These are phyloP conservation scores for Mesembryanthemum crystallinum DNA, from an alignment of 148 eudicot species.

Conservation along the genomic window DNA sequence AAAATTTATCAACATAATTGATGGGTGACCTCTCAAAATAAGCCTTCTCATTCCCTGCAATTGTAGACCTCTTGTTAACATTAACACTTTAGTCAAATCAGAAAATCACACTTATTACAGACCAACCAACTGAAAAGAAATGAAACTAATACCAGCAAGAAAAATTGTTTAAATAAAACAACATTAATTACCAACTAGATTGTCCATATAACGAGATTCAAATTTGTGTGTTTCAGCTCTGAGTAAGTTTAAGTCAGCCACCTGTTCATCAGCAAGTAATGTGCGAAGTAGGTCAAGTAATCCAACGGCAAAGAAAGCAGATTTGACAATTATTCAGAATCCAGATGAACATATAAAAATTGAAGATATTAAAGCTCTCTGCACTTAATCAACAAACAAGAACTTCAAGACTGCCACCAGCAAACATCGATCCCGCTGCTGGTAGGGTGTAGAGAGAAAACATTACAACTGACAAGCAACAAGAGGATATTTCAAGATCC, in stretches of 20 bases:
- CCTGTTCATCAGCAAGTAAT: slow-evolving; percentile 37
- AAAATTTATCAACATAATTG: slow-evolving; percentile 75
- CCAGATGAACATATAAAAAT: not conserved
- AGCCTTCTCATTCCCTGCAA: slow-evolving; percentile 63
- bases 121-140: not conserved
- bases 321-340: not conserved
- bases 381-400: not conserved
- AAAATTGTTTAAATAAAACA: not conserved
- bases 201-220: slow-evolving; percentile 75
- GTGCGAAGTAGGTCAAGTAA: not conserved
- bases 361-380: not conserved
- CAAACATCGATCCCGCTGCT: not conserved
- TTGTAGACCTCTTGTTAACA: too few relatives aligned
- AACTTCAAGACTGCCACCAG: not conserved
- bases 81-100: slow-evolving; percentile 4
- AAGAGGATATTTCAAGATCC: not conserved
- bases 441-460: not conserved
- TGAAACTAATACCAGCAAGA: slow-evolving; percentile 7
- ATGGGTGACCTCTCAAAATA: slow-evolving; percentile 76
- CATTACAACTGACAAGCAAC: not conserved
- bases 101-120: not conserved
- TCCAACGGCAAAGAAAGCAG: not conserved
- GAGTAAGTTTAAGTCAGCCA: slow-evolving; percentile 65
- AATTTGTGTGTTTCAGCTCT: slow-evolving; percentile 83
- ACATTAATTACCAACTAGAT: slow-evolving; percentile 63